Conservation (phyloP, 164 flowering plant genomes). For the Chimonanthus salicifolius region DNA sequence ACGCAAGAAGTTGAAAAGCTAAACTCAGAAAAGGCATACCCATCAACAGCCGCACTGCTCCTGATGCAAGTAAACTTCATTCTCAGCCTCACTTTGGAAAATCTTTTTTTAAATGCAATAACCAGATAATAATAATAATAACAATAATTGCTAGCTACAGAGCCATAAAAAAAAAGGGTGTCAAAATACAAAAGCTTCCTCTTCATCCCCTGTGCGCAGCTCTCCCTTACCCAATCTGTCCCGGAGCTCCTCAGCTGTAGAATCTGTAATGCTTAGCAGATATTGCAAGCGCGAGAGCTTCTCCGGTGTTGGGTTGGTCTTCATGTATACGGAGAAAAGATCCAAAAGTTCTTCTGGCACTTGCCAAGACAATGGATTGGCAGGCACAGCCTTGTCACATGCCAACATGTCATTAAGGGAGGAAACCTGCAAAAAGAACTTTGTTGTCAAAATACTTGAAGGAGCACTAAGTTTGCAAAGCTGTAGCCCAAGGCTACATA, state of each 20-base stretch:
- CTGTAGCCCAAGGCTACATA: not conserved
- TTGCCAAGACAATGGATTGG: constrained; percentile 79
- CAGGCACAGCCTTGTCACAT: constrained; percentile 89
- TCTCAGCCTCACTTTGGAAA: too few species aligned
- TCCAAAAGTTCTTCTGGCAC: constrained; percentile 77
- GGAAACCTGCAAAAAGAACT: constrained; percentile 48
- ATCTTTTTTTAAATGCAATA: too few species aligned
- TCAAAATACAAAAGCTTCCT: constrained; percentile 76
- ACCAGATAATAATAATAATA: too few species aligned
- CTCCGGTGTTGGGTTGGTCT: constrained; percentile 57
- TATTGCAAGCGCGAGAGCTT: constrained; percentile 74
- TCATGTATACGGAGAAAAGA: constrained; percentile 54
- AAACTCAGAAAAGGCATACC: too few species aligned
- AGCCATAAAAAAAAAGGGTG: not conserved
- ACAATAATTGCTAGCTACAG: too few species aligned
- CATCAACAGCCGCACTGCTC: too few species aligned
- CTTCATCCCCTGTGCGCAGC: constrained; percentile 31
- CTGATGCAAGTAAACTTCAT: too few species aligned
- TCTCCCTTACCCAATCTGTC: constrained; percentile 37
- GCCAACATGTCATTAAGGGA: constrained; percentile 87
- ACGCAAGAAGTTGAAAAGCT: too few species aligned
- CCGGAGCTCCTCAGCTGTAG: constrained; percentile 48
- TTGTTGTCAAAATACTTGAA: not conserved
- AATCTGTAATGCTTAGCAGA: constrained; percentile 66
- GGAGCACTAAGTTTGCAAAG: not conserved